These are phyloP conservation scores for Trichoderma parareesei DNA, from an alignment of 495 filamentous ascomycete species.

Conservation along the genomic window DNA sequence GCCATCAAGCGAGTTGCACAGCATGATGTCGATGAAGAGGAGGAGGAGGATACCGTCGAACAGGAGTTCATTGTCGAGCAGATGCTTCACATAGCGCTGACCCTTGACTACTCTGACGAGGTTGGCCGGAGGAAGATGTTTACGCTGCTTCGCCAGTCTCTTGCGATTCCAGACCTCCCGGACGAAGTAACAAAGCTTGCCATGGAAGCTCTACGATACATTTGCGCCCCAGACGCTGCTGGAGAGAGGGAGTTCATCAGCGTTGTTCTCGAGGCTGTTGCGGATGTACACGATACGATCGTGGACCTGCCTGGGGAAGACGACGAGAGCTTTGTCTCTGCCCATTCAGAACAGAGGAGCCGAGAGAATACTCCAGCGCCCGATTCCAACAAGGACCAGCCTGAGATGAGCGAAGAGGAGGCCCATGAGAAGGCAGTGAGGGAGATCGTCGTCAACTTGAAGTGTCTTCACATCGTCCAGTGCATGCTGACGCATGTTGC, in stretches of 20 bases:
- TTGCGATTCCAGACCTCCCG: conserved; percentile 80
- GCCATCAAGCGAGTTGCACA: conserved; percentile 48
- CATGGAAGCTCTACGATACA: conserved; percentile 69
- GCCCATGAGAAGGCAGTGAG: conserved; percentile 72
- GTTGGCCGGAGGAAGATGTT: conserved; percentile 94
- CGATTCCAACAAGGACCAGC: conserved; percentile 35
- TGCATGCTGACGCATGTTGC: conserved; percentile 93
- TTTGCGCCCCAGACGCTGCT: conserved; percentile 67
- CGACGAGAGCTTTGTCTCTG: conserved; percentile 87
- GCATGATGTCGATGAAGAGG: conserved; percentile 46
- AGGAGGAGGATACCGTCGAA: conserved; percentile 73
- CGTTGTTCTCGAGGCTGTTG: conserved; percentile 84
- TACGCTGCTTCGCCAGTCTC: conserved; percentile 69
- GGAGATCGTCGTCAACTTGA: conserved; percentile 95
- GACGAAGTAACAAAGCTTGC: conserved; percentile 87
- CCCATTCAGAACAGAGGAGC: conserved; percentile 66
- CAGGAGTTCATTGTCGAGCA: conserved; percentile 94
- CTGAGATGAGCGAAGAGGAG: conserved; percentile 54
- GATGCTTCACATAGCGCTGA: conserved; percentile 82
- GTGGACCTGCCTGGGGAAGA: conserved; percentile 48
- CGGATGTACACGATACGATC: conserved; percentile 91
- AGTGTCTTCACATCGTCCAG: conserved; percentile 93
- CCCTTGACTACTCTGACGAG: conserved; percentile 91
- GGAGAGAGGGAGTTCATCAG: conserved; percentile 91
- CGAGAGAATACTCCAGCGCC: conserved; percentile 50